phyloP scores from a whole-genome alignment of 176 grass and related monocot species.

The Coix lacrymajobi region DNA sequence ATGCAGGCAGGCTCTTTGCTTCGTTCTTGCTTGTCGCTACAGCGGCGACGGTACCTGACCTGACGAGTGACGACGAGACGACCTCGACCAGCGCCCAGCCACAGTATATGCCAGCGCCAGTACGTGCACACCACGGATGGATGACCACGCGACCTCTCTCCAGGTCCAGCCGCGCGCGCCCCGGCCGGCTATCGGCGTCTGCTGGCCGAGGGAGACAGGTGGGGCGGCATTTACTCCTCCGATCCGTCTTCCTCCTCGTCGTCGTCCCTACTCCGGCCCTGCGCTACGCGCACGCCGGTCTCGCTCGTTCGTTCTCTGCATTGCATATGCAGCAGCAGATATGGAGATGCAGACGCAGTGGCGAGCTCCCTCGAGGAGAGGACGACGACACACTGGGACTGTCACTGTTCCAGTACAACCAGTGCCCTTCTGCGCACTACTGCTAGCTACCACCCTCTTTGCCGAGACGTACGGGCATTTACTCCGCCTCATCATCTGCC shows the following conservation, averaged over 20 bases:
- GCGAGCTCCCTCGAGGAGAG: no score
- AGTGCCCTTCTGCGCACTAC: no score
- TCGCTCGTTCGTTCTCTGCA: background rate
- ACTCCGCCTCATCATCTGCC: background rate
- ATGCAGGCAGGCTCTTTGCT: background rate
- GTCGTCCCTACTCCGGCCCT: no score
- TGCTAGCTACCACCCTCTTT: constrained; percentile 27
- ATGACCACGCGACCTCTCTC: background rate
- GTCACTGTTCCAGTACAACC: no score
- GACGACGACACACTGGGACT: no score
- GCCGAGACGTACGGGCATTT: constrained; percentile 5
- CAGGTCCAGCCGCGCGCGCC: background rate
- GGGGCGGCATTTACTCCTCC: constrained; percentile 15
- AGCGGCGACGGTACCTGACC: background rate
- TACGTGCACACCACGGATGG: background rate
- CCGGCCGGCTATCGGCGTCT: background rate
- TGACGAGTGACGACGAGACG: background rate
- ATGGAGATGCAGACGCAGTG: no score
- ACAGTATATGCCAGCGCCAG: no score
- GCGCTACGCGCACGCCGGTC: background rate
- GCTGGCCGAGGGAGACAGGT: constrained; percentile 7
- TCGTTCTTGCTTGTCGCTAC: background rate
- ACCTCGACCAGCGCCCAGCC: no score
- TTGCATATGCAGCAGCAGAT: no score
- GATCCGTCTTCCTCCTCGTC: background rate